Evolutionary conservation across 176 grass and related monocot species (phyloP), one percentile per base, ranked within the genome.

Genomic region (Phoenix roebelenii): DNA sequence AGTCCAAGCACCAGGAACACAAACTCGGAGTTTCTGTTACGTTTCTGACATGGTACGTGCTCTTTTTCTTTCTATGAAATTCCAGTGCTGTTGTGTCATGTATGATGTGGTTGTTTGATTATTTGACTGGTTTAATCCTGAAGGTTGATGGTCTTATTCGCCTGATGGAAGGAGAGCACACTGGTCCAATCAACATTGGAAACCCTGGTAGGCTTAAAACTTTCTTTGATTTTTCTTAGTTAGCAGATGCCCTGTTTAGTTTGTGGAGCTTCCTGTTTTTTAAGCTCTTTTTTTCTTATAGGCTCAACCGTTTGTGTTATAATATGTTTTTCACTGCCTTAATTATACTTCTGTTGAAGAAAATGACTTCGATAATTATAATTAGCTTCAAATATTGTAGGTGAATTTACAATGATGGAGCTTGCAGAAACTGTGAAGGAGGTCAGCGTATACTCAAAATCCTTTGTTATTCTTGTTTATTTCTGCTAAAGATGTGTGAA

Each of bases 11-110:
- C 94, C 94, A 20, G 94, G 94, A 69, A 98, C 94, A 72, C 94
- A 98, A 73, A 98, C 94, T 61, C 77, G 94, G 57, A 98, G 94
- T 63, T 98, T 98, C 82, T 98, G 94, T 82, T 98, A 83, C 72
- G 94, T 98, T 9, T 72, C 94, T 16, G 94, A 98, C 49, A 89
- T 98, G 94, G 94, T 93, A 80, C 17, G 72, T 83, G 14, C 67
- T 23, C 10, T 55, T 5, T 54, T 25, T 51, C 16, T 54, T 25
- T 51, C 16, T 76, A 44, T 12, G 35, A 4, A 61, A 26, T 66
- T 49, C 17, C 15, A 9, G 35, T 44, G 35, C 22, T 6, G n/a
- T 52, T 74, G 18, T 66, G 15, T 65, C n/a, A 65, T 73, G 16
- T 26, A n/a, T 7, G 14, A 15, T 53, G 5, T 23, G 5, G 14